Evolutionary conservation across 129 eudicot genomes (phyloP), one percentile per base, ranked within the genome.

Genomic region (Centaurea solstitialis): DNA sequence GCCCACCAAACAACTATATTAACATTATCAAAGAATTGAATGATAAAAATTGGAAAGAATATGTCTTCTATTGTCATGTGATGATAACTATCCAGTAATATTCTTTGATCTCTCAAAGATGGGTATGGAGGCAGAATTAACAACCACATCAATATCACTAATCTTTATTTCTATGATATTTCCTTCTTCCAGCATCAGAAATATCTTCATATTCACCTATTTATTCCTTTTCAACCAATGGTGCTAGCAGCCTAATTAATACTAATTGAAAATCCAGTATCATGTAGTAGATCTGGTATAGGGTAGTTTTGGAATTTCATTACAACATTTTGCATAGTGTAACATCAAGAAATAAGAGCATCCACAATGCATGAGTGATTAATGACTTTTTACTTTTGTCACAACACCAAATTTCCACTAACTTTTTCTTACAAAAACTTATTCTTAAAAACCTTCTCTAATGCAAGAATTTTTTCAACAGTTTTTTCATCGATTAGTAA

Each of bases 1-100:
- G 77, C 82, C 86, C 82, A 70, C 86, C 78, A 77, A 61, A 61
- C 59, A 62, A 59, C 18, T 70, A 82, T 28, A 76, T 26, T 15
- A 22, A 53, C 80, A 50, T 69, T 76, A 82, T 76, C 81, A 82
- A 57, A 20, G 68, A 50, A 33, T 38, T 57, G 53, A 76, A 76
- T 69, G 76, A 81, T 33, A 50, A 50, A 50, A 13, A 50, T 50
- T 50, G 20, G 20, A 57, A 18, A 39, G 11, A 28, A 6, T 61
- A 59, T 26, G 39, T 69, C 81, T 26, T 35, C 43, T 5, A 20
- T 43, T 74, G 28, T 73, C 12, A 50, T 76, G 41, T 20, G 72
- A 65, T 76, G 50, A 75, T 59, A 8, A 20, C 22, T 76, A 76
- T n/a, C 12, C 9, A 65, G 13, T 39, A 40, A 22, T 24, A 43